Evolutionary conservation across 768 basidiomycete species (phyloP).

Genomic region (Phallus indusiatus): DNA sequence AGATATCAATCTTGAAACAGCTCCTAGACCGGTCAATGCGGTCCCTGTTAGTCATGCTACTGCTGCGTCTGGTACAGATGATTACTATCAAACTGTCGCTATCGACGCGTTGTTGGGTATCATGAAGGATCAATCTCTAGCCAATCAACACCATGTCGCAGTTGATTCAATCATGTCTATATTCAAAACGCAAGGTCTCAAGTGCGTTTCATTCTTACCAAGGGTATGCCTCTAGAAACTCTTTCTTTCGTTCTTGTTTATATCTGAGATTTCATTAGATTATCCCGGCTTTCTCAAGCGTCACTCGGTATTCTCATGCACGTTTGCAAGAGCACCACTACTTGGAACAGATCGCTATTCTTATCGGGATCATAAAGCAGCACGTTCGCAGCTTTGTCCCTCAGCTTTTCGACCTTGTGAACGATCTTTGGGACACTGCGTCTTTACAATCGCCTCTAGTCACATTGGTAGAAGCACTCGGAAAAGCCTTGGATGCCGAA

Average conservation of each 20-base stretch:
- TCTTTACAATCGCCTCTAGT: constrained; percentile 87
- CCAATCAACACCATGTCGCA: constrained; percentile 81
- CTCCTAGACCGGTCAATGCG: constrained; percentile 53
- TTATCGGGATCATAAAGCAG: constrained; percentile 94
- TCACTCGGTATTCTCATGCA: constrained; percentile 73
- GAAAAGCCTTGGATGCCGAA: constrained; percentile 90
- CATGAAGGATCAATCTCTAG: constrained; percentile 80
- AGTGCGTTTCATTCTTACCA: constrained; percentile 90
- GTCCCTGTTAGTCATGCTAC: constrained; percentile 58
- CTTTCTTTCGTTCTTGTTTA: background rate
- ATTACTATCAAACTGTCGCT: constrained; percentile 95
- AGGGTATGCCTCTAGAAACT: constrained; percentile 46
- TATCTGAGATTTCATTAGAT: constrained; percentile 31
- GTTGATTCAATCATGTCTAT: constrained; percentile 99
- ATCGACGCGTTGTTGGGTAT: constrained; percentile 82
- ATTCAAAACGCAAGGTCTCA: constrained; percentile 95
- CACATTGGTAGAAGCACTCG: constrained; percentile 84
- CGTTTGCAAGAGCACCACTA: constrained; percentile 81
- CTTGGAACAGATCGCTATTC: constrained; percentile 88
- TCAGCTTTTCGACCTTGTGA: constrained; percentile 76
- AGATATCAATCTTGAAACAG: constrained; percentile 48
- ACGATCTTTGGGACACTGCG: constrained; percentile 82
- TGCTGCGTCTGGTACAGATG: constrained; percentile 64
- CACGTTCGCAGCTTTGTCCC: constrained; percentile 89
- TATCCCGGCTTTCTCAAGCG: constrained; percentile 87